phyloP scores from a whole-genome alignment of 2,329 filamentous ascomycete genomes.

The Aspergillus latus region DNA sequence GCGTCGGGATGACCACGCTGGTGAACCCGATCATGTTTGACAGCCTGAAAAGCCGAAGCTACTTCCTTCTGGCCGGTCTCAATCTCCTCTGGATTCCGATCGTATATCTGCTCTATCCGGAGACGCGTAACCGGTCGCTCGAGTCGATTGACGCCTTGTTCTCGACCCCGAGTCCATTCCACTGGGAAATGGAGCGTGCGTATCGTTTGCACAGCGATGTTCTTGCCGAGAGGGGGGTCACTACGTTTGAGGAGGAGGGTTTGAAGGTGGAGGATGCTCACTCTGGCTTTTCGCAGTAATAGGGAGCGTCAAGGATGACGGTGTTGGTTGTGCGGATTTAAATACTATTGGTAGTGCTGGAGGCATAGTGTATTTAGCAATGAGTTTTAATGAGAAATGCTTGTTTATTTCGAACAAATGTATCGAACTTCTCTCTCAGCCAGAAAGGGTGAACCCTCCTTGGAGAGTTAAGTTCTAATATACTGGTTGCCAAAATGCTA shows the following conservation, averaged over 20 bases:
- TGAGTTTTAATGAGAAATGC: too few species aligned
- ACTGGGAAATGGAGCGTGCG: constrained; percentile 47
- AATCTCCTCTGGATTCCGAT: constrained; percentile 54
- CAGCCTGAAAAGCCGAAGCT: constrained; percentile 49
- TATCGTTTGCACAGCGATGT: constrained; percentile 38
- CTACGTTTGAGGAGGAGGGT: not conserved
- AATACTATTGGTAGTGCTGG: too few species aligned
- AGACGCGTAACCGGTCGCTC: constrained; percentile 53
- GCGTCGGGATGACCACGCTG: constrained; percentile 55
- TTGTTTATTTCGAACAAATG: too few species aligned
- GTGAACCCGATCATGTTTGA: constrained; percentile 55
- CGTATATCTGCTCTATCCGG: constrained; percentile 55
- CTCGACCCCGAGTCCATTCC: constrained; percentile 48
- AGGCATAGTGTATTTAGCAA: too few species aligned
- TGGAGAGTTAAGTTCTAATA: too few species aligned
- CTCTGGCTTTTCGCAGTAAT: not conserved
- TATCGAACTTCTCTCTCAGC: too few species aligned
- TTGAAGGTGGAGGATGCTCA: not conserved
- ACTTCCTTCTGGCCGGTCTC: constrained; percentile 54
- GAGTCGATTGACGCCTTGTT: constrained; percentile 55
- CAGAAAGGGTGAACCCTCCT: too few species aligned
- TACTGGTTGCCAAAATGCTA: too few species aligned
- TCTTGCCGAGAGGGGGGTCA: constrained; percentile 1
- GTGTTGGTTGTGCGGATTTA: too few species aligned
- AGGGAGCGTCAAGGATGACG: too few species aligned